These are phyloP conservation scores for Melastoma candidum DNA, from an alignment of 441 rosid genomes.

Conservation along the genomic window DNA sequence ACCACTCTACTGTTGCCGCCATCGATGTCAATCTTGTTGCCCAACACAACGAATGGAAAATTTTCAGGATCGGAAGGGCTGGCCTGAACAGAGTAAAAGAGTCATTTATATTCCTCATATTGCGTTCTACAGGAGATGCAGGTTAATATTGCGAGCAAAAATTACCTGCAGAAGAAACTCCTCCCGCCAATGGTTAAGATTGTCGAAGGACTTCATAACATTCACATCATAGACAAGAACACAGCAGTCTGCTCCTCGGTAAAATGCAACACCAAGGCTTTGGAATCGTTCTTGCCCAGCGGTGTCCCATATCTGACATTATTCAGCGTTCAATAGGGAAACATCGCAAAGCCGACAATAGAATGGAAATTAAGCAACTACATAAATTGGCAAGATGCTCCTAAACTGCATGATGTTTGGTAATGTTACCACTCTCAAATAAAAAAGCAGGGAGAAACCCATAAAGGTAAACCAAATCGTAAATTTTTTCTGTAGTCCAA, in stretches of 20 bases:
- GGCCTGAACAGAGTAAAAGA: conserved; percentile 12
- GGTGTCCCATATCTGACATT: conserved; percentile 20
- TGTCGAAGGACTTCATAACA: conserved; percentile 16
- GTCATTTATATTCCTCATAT: background rate
- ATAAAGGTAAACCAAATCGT: no score
- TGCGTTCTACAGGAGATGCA: no score
- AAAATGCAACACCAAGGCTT: conserved; percentile 20
- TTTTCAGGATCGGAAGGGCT: conserved; percentile 20
- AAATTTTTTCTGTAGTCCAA: no score
- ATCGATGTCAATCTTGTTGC: conserved; percentile 19
- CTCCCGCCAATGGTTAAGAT: conserved; percentile 21
- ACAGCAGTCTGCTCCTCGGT: conserved; percentile 21
- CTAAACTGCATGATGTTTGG: no score
- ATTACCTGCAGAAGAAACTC: conserved; percentile 18
- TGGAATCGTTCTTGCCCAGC: conserved; percentile 21
- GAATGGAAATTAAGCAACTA: no score
- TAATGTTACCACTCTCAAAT: no score
- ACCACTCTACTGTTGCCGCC: conserved; percentile 21
- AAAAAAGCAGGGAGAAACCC: no score
- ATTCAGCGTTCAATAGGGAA: background rate
- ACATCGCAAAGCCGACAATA: no score
- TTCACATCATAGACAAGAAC: conserved; percentile 21
- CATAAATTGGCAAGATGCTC: no score
- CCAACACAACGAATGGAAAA: conserved; percentile 21
- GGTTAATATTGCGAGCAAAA: background rate